Percentiles rank a stretch among this genome's conserved stretches.
These are phyloP conservation scores for Domatiomyces globalis DNA, from an alignment of 2,329 filamentous ascomycete species.

Conservation along the genomic window DNA sequence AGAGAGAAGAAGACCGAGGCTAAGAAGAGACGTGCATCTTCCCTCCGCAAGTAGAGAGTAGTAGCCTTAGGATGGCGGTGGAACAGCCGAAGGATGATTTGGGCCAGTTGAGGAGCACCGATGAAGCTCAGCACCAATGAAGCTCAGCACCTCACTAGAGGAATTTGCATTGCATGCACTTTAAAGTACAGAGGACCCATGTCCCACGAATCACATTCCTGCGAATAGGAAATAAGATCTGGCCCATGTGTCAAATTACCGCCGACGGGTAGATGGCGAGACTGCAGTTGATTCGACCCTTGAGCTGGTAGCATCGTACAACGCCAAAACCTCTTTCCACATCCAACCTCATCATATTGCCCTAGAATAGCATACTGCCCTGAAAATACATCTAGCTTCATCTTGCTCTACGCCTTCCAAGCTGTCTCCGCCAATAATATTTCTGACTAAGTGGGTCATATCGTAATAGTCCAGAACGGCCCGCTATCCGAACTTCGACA, in stretches of 20 bases:
- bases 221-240: not conserved
- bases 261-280: not conserved
- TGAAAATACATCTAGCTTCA: not conserved
- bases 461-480: not conserved
- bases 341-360: not conserved
- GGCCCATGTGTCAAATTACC: not conserved
- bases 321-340: not conserved
- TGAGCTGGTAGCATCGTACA: not conserved
- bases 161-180: no score
- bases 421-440: not conserved
- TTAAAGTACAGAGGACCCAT: no score
- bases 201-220: not conserved
- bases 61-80: not conserved
- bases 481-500: not conserved
- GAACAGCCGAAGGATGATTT: not conserved
- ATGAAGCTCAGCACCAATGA: not conserved
- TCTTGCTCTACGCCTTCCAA: not conserved
- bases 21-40: slow-evolving; percentile 93
- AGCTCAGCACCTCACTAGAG: not conserved
- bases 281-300: not conserved
- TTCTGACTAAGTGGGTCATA: not conserved
- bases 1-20: slow-evolving; percentile 86
- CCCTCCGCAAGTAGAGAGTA: slow-evolving; percentile 66
- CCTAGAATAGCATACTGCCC: not conserved
- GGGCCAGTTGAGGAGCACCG: not conserved